A percentile compares a stretch with the other conserved stretches of the same genome.
Conservation (phyloP, 2,329 filamentous ascomycete species). For the Xylaria sp. region DNA sequence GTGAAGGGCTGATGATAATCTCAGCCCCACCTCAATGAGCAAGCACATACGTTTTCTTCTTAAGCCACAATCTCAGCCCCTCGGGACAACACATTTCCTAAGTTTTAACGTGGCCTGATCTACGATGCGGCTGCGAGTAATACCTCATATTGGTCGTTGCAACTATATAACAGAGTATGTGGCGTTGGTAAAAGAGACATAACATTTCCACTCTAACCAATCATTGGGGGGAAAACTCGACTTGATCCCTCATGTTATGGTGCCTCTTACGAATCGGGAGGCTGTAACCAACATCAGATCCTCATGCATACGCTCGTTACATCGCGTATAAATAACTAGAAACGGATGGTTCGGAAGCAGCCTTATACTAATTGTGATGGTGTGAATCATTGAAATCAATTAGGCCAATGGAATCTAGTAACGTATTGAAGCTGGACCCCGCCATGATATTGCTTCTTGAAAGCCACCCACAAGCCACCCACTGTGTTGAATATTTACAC, state of each 20-base stretch:
- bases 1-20: not conserved
- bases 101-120: not conserved
- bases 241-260: not conserved
- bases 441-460: not conserved
- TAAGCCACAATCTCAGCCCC: constrained; percentile 1
- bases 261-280: constrained; percentile 3
- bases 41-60: not conserved
- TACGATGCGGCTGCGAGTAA: not conserved
- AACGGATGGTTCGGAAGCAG: not conserved
- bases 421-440: not conserved
- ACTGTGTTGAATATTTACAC: not conserved
- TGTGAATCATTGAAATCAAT: not conserved
- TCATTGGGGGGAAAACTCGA: not conserved
- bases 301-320: not conserved
- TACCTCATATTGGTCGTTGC: too few species aligned
- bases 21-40: not conserved
- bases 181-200: not conserved
- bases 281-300: not conserved
- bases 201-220: not conserved
- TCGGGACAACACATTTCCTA: not conserved
- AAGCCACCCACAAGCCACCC: not conserved
- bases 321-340: not conserved
- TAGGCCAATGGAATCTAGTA: not conserved
- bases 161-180: not conserved
- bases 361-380: not conserved